Percentiles rank a stretch among this genome's conserved stretches.
These are phyloP conservation scores for Ophiosphaerella narmari DNA, from an alignment of 2,329 filamentous ascomycete genomes.

Conservation along the genomic window DNA sequence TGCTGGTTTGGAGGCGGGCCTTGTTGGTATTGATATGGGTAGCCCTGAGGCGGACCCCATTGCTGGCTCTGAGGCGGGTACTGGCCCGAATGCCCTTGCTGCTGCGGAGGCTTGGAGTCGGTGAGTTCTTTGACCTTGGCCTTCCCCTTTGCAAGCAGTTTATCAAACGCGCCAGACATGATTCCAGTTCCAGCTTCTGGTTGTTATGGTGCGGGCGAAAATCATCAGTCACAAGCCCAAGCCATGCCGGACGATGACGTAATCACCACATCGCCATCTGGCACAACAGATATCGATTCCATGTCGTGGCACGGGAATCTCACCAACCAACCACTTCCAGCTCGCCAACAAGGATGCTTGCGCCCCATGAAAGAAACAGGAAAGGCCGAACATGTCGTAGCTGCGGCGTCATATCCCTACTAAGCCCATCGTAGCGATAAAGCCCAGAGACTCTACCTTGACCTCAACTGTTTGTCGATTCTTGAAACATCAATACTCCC, in stretches of 20 bases:
- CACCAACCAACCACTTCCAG: constrained; percentile 23
- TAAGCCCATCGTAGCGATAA: neutral
- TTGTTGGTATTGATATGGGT: constrained; percentile 20
- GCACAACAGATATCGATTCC: too few relatives aligned
- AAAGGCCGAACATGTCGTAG: constrained; percentile 21
- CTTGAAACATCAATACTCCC: too few relatives aligned
- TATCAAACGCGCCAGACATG: constrained; percentile 40
- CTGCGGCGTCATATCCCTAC: constrained; percentile 22
- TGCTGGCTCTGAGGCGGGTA: constrained; percentile 18
- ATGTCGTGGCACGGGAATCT: too few relatives aligned
- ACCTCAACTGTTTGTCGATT: too few relatives aligned
- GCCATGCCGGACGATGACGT: constrained; percentile 13
- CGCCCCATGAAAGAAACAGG: constrained; percentile 9
- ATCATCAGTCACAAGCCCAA: constrained; percentile 5
- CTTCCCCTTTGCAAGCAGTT: constrained; percentile 44
- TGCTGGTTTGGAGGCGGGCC: constrained; percentile 22
- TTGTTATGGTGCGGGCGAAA: neutral
- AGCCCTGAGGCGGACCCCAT: constrained; percentile 7
- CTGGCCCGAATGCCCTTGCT: constrained; percentile 24
- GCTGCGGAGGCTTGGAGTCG: constrained; percentile 26
- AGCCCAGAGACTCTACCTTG: neutral
- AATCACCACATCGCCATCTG: neutral
- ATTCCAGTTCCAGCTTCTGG: neutral
- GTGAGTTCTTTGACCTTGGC: constrained; percentile 43
- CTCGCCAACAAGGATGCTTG: constrained; percentile 6